Evolutionary conservation across 106 monocot species (phyloP), one percentile per base, ranked within the genome.

Genomic region (Platanthera zijinensis): DNA sequence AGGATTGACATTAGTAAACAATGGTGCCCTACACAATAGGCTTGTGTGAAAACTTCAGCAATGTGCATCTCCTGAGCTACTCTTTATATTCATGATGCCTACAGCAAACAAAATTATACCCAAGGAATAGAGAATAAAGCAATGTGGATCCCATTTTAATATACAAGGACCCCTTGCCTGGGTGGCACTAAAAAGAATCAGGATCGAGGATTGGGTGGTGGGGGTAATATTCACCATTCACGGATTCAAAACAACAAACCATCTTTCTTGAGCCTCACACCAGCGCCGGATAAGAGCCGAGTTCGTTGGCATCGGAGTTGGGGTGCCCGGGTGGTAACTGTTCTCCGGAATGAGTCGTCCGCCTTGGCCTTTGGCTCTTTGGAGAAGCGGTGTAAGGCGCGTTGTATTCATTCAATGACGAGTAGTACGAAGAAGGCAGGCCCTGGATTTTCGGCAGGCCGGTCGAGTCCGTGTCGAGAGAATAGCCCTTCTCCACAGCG

Each of bases 401-500:
- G 15, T 77, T 74, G 32, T 72, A 78, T 50, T 86, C 85, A 62
- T 51, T 76, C 51, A 25, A 76, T 2, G 75, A 45, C 8, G 87
- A 49, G 52, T 88, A 90, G 54, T 85, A 85, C 1, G 90, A 87
- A 3, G 95, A 88, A 25, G 95, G 84, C 32, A 90, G 80, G 30
- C 85, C 88, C 59, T 90, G 84, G 10, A 88, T 78, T 76, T 84
- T 90, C 25, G 92, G 90, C 54, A 92, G 76, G 25, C 92, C 92
- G n/a, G 80, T 89, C 64, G 80, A n/a, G 79, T 91, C 89, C 11
- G 78, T n/a, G 11, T 84, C 90, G 67, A 86, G 74, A 18, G 79
- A 84, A 51, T 89, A 93, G 30, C 93, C 96, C 75, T 89, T 97
- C 57, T 91, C 89, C 11, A 91, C 80, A 39, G 78, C 81, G 71